Conservation (phyloP, 1,284 basidiomycete genomes). For the Fomitiporia mediterranea region DNA sequence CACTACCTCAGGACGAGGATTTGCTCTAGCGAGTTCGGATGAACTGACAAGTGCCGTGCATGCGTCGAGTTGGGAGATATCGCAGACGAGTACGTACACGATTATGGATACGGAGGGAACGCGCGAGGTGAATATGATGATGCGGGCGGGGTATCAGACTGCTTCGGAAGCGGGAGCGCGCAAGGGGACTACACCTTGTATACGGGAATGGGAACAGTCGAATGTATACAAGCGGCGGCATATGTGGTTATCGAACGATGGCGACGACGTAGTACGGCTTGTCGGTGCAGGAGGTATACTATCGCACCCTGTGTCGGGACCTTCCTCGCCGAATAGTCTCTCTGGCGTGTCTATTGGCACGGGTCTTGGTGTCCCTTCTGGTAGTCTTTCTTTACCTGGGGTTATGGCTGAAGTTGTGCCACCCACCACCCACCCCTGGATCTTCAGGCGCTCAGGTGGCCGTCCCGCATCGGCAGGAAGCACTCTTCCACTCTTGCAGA, state of each 20-base stretch:
- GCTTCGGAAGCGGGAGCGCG: conserved; percentile 2
- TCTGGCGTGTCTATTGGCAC: conserved; percentile 14
- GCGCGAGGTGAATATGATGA: not conserved
- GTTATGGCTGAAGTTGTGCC: not conserved
- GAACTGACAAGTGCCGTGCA: conserved; percentile 16
- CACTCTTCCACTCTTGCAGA: not conserved
- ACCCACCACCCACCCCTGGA: not conserved
- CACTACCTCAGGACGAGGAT: not conserved
- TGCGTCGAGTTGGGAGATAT: conserved; percentile 17
- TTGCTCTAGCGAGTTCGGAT: conserved; percentile 11
- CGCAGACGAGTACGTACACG: not conserved
- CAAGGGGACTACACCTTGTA: too few relatives aligned
- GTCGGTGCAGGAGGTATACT: conserved; percentile 18
- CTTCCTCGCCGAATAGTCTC: conserved; percentile 15
- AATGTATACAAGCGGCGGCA: not conserved
- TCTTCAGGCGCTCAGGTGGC: not conserved
- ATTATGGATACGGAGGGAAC: conserved; percentile 3
- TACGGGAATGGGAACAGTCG: not conserved
- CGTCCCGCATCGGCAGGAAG: not conserved
- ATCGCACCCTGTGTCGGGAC: conserved; percentile 15
- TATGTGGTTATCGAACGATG: not conserved
- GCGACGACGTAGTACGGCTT: conserved; percentile 11
- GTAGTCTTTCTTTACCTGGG: conserved; percentile 6
- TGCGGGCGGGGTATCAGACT: not conserved
- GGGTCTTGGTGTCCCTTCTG: not conserved